phyloP scores from a whole-genome alignment of 1,284 basidiomycete species.

The Fistulina hepatica region DNA sequence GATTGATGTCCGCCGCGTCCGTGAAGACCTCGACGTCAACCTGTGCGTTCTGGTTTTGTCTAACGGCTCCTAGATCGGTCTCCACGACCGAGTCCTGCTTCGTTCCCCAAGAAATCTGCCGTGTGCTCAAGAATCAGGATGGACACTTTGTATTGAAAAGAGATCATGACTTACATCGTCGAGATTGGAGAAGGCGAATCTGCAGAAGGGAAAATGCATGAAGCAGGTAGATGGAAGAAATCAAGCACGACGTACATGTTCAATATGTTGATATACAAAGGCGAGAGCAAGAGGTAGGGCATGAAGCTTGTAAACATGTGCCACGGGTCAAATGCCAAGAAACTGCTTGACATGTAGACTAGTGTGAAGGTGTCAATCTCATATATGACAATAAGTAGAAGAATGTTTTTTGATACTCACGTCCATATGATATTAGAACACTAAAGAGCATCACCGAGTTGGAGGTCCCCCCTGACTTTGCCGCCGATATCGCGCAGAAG shows the following conservation, averaged over 20 bases:
- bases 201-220: slow-evolving; percentile 20
- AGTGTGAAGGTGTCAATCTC: neutral
- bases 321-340: slow-evolving; percentile 91
- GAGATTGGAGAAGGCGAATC: slow-evolving; percentile 73
- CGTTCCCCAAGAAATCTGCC: slow-evolving; percentile 81
- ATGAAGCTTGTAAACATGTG: slow-evolving; percentile 86
- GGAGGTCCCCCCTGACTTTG: slow-evolving; percentile 48
- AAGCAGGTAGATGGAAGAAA: slow-evolving; percentile 5
- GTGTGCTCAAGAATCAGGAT: slow-evolving; percentile 1
- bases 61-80: slow-evolving; percentile 71
- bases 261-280: slow-evolving; percentile 82
- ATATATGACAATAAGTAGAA: neutral
- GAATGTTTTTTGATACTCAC: slow-evolving; percentile 30
- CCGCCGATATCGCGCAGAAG: slow-evolving; percentile 63
- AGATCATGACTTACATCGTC: slow-evolving; percentile 48
- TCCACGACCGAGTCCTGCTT: slow-evolving; percentile 68
- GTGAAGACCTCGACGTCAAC: slow-evolving; percentile 86
- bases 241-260: slow-evolving; percentile 57
- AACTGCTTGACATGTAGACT: slow-evolving; percentile 67
- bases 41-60: slow-evolving; percentile 66
- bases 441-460: slow-evolving; percentile 79
- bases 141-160: neutral
- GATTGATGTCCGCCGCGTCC: slow-evolving; percentile 80
- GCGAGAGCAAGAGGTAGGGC: slow-evolving; percentile 81
- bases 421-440: slow-evolving; percentile 76